Evolutionary conservation across 169 alveolate genomes (phyloP).

Genomic region (Theileria sp.): DNA sequence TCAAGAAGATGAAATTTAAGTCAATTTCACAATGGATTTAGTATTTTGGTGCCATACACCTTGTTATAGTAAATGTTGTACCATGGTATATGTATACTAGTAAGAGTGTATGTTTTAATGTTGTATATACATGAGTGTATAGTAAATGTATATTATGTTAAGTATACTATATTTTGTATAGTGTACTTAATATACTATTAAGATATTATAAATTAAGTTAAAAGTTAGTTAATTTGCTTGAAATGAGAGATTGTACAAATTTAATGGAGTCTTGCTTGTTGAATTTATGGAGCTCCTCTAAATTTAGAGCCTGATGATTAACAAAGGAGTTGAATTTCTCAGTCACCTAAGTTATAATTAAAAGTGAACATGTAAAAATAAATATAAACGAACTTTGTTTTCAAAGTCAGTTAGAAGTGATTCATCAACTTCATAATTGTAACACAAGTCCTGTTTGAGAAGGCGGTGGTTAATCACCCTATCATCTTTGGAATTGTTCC

Average conservation of each 20-base stretch:
- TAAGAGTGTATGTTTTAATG: too few relatives aligned
- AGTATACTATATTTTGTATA: background rate
- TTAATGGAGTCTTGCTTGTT: background rate
- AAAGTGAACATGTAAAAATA: too few relatives aligned
- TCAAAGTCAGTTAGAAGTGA: background rate
- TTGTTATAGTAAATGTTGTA: too few relatives aligned
- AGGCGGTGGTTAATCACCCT: background rate
- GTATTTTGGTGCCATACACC: background rate
- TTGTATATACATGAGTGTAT: too few relatives aligned
- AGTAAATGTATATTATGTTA: too few relatives aligned
- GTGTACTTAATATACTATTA: background rate
- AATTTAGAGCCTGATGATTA: background rate
- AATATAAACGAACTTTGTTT: background rate
- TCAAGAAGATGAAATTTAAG: conserved; percentile 6
- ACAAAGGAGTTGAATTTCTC: background rate
- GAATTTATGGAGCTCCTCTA: background rate
- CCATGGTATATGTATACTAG: too few relatives aligned
- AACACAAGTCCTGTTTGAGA: background rate
- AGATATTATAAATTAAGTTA: background rate
- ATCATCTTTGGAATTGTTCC: background rate
- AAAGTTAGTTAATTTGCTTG: background rate
- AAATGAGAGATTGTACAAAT: conserved; percentile 3
- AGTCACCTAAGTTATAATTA: background rate
- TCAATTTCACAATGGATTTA: background rate
- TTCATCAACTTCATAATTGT: conserved; percentile 1